These are phyloP conservation scores for Aspergillus costaricaensis DNA, from an alignment of 2,329 filamentous ascomycete genomes.

Conservation along the genomic window DNA sequence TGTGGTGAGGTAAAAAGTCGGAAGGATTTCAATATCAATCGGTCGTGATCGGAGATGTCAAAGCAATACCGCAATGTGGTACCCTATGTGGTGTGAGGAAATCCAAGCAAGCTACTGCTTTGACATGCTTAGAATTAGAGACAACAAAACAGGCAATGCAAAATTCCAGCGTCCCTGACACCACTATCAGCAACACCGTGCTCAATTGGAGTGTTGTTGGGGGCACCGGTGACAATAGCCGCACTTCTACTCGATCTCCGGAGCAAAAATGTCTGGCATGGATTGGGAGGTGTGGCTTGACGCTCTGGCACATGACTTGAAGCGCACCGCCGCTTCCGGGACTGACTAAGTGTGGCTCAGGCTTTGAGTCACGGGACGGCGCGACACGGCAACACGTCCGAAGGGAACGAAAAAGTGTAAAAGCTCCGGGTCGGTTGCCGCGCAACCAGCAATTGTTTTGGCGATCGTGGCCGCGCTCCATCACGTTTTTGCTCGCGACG, in stretches of 20 bases:
- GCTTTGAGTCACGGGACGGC: slow-evolving; percentile 19
- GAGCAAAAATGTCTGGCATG: slow-evolving; percentile 28
- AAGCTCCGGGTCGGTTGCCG: slow-evolving; percentile 51
- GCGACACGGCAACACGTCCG: slow-evolving; percentile 19
- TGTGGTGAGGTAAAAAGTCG: not conserved
- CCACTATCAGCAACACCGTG: slow-evolving; percentile 14
- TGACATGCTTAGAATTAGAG: slow-evolving; percentile 15
- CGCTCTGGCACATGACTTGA: slow-evolving; percentile 15
- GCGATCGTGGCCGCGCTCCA: slow-evolving; percentile 19
- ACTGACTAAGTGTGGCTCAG: slow-evolving; percentile 11
- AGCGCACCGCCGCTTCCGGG: slow-evolving; percentile 17
- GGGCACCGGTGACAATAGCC: slow-evolving; percentile 13
- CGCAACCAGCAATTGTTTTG: slow-evolving; percentile 35
- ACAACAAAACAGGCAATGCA: not conserved
- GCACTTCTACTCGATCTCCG: slow-evolving; percentile 6
- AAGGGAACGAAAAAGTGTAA: slow-evolving; percentile 7
- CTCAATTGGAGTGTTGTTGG: slow-evolving; percentile 15
- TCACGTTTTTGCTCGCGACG: slow-evolving; percentile 22
- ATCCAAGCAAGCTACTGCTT: slow-evolving; percentile 10
- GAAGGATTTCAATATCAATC: not conserved
- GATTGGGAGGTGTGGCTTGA: slow-evolving; percentile 21
- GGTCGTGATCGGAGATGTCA: slow-evolving; percentile 12
- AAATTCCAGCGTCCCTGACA: not conserved
- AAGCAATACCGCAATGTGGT: not conserved
- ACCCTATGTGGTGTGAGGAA: not conserved